Evolutionary conservation across 805 yeast genomes (phyloP).

Genomic region (Candida koratica): DNA sequence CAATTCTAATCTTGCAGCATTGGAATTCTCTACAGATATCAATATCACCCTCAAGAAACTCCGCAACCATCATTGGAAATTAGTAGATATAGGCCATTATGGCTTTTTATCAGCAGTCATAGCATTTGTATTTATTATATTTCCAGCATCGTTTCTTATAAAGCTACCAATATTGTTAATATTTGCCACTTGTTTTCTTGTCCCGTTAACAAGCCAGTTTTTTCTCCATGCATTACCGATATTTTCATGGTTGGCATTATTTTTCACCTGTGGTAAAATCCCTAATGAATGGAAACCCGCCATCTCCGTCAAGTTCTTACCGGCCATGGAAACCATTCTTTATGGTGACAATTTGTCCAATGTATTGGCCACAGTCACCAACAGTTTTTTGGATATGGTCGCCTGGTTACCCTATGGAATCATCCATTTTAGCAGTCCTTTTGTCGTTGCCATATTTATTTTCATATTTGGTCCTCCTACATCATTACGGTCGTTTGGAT

Average conservation of each 20-base stretch:
- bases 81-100: constrained; percentile 51
- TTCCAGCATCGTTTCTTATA: constrained; percentile 50
- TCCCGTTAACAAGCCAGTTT: constrained; percentile 82
- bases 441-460: constrained; percentile 71
- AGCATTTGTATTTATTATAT: constrained; percentile 52
- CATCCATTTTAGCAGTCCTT: constrained; percentile 86
- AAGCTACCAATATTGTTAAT: constrained; percentile 40
- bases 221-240: constrained; percentile 81
- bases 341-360: constrained; percentile 89
- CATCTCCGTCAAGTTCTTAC: constrained; percentile 82
- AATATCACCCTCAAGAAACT: constrained; percentile 38
- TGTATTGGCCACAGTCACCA: constrained; percentile 70
- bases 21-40: constrained; percentile 48
- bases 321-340: constrained; percentile 86
- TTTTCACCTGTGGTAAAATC: constrained; percentile 71
- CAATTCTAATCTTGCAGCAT: constrained; percentile 46
- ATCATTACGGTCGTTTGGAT: constrained; percentile 74
- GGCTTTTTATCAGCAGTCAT: constrained; percentile 49
- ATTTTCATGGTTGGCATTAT: constrained; percentile 79
- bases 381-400: constrained; percentile 64
- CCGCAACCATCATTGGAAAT: constrained; percentile 39
- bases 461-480: constrained; percentile 93
- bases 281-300: constrained; percentile 77
- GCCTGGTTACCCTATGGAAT: constrained; percentile 97
- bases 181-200: constrained; percentile 43